Base-by-base conservation (phyloP, 352 stramenopile genomes). In the Phytophthora europaea region DNA sequence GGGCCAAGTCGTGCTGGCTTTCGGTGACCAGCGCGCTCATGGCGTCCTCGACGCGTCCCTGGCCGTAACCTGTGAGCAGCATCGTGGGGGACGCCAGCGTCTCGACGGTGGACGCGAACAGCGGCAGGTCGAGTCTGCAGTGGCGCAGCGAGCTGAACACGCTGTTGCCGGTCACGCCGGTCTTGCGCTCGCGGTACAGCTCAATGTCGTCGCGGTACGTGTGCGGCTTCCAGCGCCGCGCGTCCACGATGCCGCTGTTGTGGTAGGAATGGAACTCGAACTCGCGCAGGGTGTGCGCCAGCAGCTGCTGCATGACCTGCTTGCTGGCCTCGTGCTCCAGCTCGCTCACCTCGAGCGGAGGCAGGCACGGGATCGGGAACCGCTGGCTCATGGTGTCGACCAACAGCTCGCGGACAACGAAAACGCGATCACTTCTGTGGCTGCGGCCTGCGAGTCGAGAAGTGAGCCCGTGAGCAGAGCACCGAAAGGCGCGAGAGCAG, bases 1-100 rank as follows among this genome's bases (percentile, higher is more conserved):
- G 74, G 40, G 85, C 81, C 28, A 90, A 67, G 54, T 92, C 85
- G 38, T 88, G 72, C 33, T 88, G 79, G 7, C 75, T 83, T 65
- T 85, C 81, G 23, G 85, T 88, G 15, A 91, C 72, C 2, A 84
- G 65, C 0, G 83, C 81, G 60, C 79, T 87, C 67, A 92, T 85
- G 15, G 78, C 78, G 70, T 87, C 84, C 56, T 91, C 85, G 4
- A 92, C 72, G 38, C 73, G 78, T 16, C 85, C 85, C 23, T 70
- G 67, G 38, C 79, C 67, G 26, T 83, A 76, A 38, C 85, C 85
- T 18, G 84, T 83, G 22, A 90, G 72, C 22, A 89, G 67, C 73
- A 90, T 79, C 43, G 68, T 83, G 0, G 72, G 66, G 3, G 80
- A 62, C n/a, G 75, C 69, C n/a, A 78, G 47, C 6, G 59, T 75